Percentiles rank a stretch among this genome's conserved stretches.
These are phyloP conservation scores for Suillus weaverae DNA, from an alignment of 768 basidiomycete genomes.

Conservation along the genomic window DNA sequence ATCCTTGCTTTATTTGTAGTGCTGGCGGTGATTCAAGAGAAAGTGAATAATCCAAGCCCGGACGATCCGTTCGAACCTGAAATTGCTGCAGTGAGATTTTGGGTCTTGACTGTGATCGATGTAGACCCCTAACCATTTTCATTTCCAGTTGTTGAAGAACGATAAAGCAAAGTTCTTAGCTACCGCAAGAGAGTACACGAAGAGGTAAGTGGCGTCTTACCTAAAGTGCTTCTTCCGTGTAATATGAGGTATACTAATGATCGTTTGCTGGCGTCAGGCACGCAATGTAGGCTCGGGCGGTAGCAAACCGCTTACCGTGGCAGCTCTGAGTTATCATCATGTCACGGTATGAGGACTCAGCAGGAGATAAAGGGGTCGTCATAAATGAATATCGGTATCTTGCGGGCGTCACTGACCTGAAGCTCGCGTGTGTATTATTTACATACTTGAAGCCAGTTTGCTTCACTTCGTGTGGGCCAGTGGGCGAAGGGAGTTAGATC, in stretches of 20 bases:
- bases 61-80: slow-evolving; percentile 91
- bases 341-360: neutral
- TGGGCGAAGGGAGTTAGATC: slow-evolving; percentile 1
- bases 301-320: neutral
- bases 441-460: neutral
- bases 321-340: neutral
- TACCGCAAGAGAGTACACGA: slow-evolving; percentile 82
- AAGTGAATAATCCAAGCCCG: slow-evolving; percentile 83
- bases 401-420: neutral
- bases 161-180: slow-evolving; percentile 72
- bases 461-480: neutral
- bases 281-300: neutral
- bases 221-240: slow-evolving; percentile 5
- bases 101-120: neutral
- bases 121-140: slow-evolving; percentile 8
- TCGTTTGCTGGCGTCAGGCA: neutral
- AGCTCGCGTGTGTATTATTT: slow-evolving; percentile 1
- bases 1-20: slow-evolving; percentile 43
- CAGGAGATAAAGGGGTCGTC: neutral
- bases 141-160: slow-evolving; percentile 65
- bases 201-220: slow-evolving; percentile 54
- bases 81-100: slow-evolving; percentile 69
- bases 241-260: slow-evolving; percentile 5
- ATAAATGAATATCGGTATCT: slow-evolving; percentile 2
- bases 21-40: slow-evolving; percentile 74